Evolutionary conservation across 2,329 filamentous ascomycete species (phyloP).

Genomic region (Trichoderma gracile): DNA sequence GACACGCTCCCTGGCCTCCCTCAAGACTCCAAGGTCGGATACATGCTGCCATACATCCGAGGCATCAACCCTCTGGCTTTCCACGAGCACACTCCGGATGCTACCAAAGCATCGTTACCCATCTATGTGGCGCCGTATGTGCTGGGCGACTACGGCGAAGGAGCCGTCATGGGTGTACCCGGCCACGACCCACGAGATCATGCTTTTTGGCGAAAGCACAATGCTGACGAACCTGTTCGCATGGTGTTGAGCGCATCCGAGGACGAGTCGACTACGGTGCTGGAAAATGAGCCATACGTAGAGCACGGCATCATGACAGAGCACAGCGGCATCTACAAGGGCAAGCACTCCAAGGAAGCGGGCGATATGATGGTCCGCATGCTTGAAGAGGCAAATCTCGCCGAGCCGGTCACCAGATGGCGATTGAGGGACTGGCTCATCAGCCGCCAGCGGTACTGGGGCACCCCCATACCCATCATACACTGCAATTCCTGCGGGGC

Average conservation of each 20-base stretch:
- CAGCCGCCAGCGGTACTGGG: conserved; percentile 92
- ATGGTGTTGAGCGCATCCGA: conserved; percentile 60
- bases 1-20: conserved; percentile 59
- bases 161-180: conserved; percentile 89
- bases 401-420: conserved; percentile 69
- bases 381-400: conserved; percentile 58
- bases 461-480: conserved; percentile 83
- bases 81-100: conserved; percentile 51
- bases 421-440: conserved; percentile 86
- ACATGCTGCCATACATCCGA: conserved; percentile 60
- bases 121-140: conserved; percentile 85
- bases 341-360: conserved; percentile 63
- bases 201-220: conserved; percentile 76
- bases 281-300: conserved; percentile 58
- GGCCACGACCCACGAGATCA: conserved; percentile 79
- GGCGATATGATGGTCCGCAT: conserved; percentile 60
- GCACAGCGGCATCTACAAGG: conserved; percentile 64
- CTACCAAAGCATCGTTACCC: conserved; percentile 61
- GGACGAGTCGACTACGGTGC: conserved; percentile 47
- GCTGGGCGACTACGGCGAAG: conserved; percentile 79
- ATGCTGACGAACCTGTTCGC: conserved; percentile 59
- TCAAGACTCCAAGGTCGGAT: conserved; percentile 64
- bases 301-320: conserved; percentile 68
- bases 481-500: conserved; percentile 76
- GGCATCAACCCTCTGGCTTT: conserved; percentile 68